phyloP scores from a whole-genome alignment of 2,329 filamentous ascomycete genomes.

The Talaromyces sp. region DNA sequence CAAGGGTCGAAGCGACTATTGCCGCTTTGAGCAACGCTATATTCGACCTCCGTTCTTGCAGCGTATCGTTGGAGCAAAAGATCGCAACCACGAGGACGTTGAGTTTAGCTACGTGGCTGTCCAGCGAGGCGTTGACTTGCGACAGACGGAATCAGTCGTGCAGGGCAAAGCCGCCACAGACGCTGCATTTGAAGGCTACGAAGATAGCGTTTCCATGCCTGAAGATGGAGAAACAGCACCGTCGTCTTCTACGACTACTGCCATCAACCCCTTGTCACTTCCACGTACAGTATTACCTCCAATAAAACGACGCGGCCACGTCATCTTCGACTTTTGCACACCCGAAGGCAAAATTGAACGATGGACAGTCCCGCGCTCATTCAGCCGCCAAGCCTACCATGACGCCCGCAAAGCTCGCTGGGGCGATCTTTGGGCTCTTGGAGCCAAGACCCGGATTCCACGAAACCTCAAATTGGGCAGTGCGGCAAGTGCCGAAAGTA shows the following conservation, averaged over 20 bases:
- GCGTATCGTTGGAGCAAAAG: conserved; percentile 59
- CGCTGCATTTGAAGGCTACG: conserved; percentile 68
- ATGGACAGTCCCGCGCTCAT: conserved; percentile 84
- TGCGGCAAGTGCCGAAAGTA: conserved; percentile 34
- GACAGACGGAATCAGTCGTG: conserved; percentile 36
- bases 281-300: conserved; percentile 75
- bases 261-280: conserved; percentile 58
- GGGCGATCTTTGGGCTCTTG: conserved; percentile 94
- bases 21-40: conserved; percentile 85
- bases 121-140: conserved; percentile 65
- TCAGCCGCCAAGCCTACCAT: conserved; percentile 75
- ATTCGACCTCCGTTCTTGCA: conserved; percentile 79
- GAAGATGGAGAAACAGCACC: conserved; percentile 3
- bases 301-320: conserved; percentile 81
- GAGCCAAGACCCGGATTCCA: conserved; percentile 74
- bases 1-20: conserved; percentile 77
- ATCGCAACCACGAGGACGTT: conserved; percentile 82
- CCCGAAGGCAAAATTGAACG: conserved; percentile 79
- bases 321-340: conserved; percentile 87
- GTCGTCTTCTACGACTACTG: conserved; percentile 18
- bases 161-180: conserved; percentile 57
- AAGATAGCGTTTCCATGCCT: conserved; percentile 27
- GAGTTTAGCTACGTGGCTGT: conserved; percentile 86
- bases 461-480: conserved; percentile 58
- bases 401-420: conserved; percentile 85